Evolutionary conservation across 805 yeast species (phyloP), one percentile per base, ranked within the genome.

Genomic region (Kregervanrija fluxuum): DNA sequence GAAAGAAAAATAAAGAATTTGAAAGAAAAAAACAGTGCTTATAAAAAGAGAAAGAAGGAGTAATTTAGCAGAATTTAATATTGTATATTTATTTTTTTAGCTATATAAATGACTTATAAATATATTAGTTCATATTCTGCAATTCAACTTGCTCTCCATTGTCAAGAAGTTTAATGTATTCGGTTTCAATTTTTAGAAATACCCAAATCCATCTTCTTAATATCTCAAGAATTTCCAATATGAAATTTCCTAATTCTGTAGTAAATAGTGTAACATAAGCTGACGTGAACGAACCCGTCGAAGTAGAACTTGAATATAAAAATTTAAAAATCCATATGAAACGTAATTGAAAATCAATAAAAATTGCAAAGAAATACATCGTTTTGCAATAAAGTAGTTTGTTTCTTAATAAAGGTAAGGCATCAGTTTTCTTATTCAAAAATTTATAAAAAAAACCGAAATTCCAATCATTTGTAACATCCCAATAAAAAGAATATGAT

Each of bases 201-300:
- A 89, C 77, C 99, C 99, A 93, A 42, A 88, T 64, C 79, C 90
- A 86, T 58, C 99, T 74, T 65, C 99, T 73, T 8, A 82, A 52
- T 6, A 93, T 69, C 60, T 93, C 99, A 43, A 90, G 63, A 3
- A 77, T 52, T 56, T 90, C 93, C 44, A 87, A 66, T 10, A 75
- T 63, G 49, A 85, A 82, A 45, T 80, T 73, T 1, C 93, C 90
- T 28, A 71, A 62, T 51, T 76, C 85, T 17, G 75, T 70, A 17
- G 65, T 63, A 38, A 57, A 61, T 33, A 66, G 47, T 6, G 53
- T 50, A 41, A 56, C 48, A 28, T 57, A 60, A 17, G 53, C 46
- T 12, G 43, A 47, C 1, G 55, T 50, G 16, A 53, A 37, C 3
- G 31, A 5, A 1, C 52, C 47, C 1, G 41, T 30, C 9, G 37